Base-by-base conservation (phyloP, 164 flowering plant species). In the Warburgia ugandensis region DNA sequence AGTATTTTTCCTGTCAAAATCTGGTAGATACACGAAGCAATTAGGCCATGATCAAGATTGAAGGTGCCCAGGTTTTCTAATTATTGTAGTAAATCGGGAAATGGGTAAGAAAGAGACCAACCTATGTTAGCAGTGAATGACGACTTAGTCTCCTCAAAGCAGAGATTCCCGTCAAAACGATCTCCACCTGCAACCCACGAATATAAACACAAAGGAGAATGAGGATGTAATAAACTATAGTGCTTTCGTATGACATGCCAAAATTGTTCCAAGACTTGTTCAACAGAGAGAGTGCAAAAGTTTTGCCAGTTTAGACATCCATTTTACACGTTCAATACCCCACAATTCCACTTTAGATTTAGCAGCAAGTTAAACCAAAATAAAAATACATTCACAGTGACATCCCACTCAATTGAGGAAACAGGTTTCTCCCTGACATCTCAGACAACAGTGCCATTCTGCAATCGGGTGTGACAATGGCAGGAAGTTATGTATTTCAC, bases 1-100 rank as follows among this genome's bases (percentile, higher is more conserved):
- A 50, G 41, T 29, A 50, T 21, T 32, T 35, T 50, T 42, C 54
- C 8, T 33, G 31, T 50, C 23, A 14, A 33, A 50, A 50, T 45
- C 49, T 45, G 49, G 32, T 7, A 16, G 17, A 6, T n/a, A 21
- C 13, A 45, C 8, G 17, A 3, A 9, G 5, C 4, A 28, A 45
- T 0, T 45, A 27, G 20, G 28, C 16, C 2, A 28, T 13, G 11
- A 26, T 13, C 9, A 22, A 11, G 12, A 17, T 2, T 5, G 6
- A 8, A 1, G 14, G n/a, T n/a, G n/a, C n/a, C n/a, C n/a, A n/a
- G n/a, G n/a, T n/a, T n/a, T n/a, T n/a, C n/a, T n/a, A n/a, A n/a
- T n/a, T n/a, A n/a, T n/a, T n/a, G n/a, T n/a, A n/a, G n/a, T n/a
- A n/a, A n/a, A 45, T 25, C 4, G 8, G 19, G 13, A n/a, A 20